phyloP scores from a whole-genome alignment of 768 basidiomycete species.

The Nevesoporus exiguus region DNA sequence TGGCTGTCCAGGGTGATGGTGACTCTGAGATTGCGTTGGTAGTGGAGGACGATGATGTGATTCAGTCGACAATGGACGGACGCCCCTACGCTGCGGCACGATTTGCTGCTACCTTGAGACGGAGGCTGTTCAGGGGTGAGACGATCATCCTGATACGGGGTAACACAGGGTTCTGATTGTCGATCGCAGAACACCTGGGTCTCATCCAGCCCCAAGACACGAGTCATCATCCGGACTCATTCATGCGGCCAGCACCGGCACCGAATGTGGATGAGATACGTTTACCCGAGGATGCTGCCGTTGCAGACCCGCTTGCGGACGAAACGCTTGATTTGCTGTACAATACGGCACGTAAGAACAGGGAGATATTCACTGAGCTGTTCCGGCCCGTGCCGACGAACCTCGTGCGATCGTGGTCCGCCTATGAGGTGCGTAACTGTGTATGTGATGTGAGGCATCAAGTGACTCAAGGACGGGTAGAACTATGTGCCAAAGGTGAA shows the following conservation, averaged over 20 bases:
- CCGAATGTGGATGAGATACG: constrained; percentile 65
- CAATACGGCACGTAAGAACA: constrained; percentile 71
- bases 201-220: constrained; percentile 70
- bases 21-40: constrained; percentile 94
- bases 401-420: constrained; percentile 70
- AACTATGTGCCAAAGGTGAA: constrained; percentile 72
- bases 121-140: constrained; percentile 78
- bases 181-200: constrained; percentile 72
- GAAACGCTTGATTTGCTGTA: constrained; percentile 57
- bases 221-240: constrained; percentile 40
- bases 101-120: constrained; percentile 81
- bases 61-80: constrained; percentile 78
- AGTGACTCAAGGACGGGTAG: constrained; percentile 36
- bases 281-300: constrained; percentile 55
- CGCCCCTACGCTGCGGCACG: constrained; percentile 64
- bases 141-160: not conserved
- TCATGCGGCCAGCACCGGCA: constrained; percentile 78
- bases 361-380: constrained; percentile 81
- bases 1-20: constrained; percentile 67
- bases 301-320: constrained; percentile 78
- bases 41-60: constrained; percentile 81
- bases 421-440: constrained; percentile 61
- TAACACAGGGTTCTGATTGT: constrained; percentile 2
- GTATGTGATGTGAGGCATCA: not conserved
- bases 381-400: constrained; percentile 89